These are phyloP conservation scores for Bipolaris sorokiniana DNA, from an alignment of 2,329 filamentous ascomycete species.

Conservation along the genomic window DNA sequence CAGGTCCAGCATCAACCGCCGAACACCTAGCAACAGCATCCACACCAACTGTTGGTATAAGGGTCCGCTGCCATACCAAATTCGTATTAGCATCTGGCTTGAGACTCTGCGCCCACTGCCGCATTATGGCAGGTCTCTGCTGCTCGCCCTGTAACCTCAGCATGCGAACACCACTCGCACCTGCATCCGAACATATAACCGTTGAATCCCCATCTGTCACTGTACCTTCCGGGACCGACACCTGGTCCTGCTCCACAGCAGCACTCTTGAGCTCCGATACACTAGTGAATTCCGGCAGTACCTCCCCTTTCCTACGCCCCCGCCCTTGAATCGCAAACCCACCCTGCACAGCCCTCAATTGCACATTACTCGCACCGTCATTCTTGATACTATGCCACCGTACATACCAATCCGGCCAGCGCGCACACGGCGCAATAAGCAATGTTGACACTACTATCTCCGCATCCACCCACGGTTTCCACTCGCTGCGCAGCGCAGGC, in stretches of 20 bases:
- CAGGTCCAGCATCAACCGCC: neutral
- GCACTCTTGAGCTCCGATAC: neutral
- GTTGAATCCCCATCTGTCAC: constrained; percentile 11
- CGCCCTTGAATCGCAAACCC: constrained; percentile 44
- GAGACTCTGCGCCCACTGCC: constrained; percentile 19
- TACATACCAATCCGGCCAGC: constrained; percentile 43
- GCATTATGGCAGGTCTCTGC: too few relatives aligned
- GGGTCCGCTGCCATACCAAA: constrained; percentile 42
- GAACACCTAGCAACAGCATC: neutral
- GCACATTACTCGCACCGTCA: neutral
- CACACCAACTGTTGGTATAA: constrained; percentile 35
- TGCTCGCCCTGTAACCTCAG: neutral
- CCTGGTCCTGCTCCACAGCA: too few relatives aligned
- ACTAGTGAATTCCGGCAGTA: constrained; percentile 15
- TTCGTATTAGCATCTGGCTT: constrained; percentile 48
- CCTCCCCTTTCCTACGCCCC: constrained; percentile 24
- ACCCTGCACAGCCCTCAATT: constrained; percentile 28
- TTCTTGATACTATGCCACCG: constrained; percentile 31
- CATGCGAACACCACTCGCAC: constrained; percentile 34
- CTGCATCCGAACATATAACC: constrained; percentile 38
- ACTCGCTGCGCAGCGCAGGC: constrained; percentile 25
- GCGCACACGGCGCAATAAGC: constrained; percentile 30
- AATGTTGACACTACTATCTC: constrained; percentile 31
- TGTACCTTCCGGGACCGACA: constrained; percentile 27
- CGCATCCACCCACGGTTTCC: constrained; percentile 42